Conservation (phyloP, 2,329 filamentous ascomycete species). For the Tolypocladium ophioglossoides region DNA sequence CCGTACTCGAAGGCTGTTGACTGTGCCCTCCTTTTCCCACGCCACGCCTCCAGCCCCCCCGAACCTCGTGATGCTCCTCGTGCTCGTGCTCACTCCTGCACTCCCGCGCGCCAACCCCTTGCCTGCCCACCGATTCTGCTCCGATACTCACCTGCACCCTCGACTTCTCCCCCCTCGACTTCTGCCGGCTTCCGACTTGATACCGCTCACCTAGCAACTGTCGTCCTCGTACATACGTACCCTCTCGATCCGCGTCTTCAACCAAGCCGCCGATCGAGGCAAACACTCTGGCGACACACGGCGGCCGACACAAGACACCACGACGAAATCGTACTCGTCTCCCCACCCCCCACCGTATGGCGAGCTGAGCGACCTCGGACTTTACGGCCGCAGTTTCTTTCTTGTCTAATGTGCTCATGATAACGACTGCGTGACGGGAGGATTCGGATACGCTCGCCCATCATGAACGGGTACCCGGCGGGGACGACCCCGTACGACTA, state of each 20-base stretch:
- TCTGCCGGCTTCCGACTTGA: background rate
- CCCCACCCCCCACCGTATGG: constrained; percentile 1
- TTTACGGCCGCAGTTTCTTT: constrained; percentile 1
- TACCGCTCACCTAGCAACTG: background rate
- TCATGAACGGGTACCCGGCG: constrained; percentile 30
- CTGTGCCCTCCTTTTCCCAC: background rate
- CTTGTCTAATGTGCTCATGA: constrained; percentile 13
- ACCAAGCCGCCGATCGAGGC: background rate
- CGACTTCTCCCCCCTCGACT: too few relatives aligned
- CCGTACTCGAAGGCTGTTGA: too few relatives aligned
- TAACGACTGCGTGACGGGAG: constrained; percentile 7
- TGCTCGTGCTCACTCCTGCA: background rate
- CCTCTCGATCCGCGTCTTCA: background rate
- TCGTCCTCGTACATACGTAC: background rate
- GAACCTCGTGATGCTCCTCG: background rate
- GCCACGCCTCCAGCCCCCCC: background rate
- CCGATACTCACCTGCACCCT: background rate
- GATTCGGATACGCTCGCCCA: constrained; percentile 5
- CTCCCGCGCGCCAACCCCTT: background rate
- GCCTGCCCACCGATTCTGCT: background rate
- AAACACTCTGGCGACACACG: background rate
- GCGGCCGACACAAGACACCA: background rate
- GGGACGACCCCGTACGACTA: constrained; percentile 25
- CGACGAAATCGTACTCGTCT: background rate
- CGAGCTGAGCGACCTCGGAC: constrained; percentile 2